Percentiles rank a stretch among this genome's conserved stretches.
Evolutionary conservation across 768 basidiomycete species (phyloP).

Genomic region (Podaxis mareebaensis): DNA sequence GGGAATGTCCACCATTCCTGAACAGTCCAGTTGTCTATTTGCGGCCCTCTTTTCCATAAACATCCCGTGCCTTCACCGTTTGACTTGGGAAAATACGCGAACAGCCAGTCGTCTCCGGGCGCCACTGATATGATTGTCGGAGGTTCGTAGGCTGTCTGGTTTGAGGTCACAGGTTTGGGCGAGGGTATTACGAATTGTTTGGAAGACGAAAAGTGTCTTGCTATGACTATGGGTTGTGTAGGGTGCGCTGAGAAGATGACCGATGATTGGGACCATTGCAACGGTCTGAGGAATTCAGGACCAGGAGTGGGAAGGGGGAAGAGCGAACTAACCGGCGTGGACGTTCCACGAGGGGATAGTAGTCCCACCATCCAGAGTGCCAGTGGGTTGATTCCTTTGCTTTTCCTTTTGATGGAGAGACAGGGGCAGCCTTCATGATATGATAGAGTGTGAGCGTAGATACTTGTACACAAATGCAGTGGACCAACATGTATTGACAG

Average conservation of each 20-base stretch:
- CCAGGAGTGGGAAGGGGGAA: conserved; percentile 1
- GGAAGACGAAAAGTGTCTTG: conserved; percentile 68
- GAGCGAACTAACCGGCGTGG: conserved; percentile 45
- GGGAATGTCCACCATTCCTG: conserved; percentile 57
- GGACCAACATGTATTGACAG: too few relatives aligned
- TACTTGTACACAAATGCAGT: too few relatives aligned
- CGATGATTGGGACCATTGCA: conserved; percentile 71
- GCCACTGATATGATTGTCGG: conserved; percentile 63
- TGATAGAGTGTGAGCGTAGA: neutral
- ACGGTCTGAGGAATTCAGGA: conserved; percentile 45
- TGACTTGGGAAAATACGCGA: conserved; percentile 71
- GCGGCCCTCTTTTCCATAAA: conserved; percentile 60
- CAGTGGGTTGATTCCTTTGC: conserved; percentile 51
- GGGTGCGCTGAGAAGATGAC: conserved; percentile 71
- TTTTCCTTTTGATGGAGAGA: conserved; percentile 56
- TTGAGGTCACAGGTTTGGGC: conserved; percentile 47
- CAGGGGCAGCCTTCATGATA: conserved; percentile 23
- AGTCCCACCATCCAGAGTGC: conserved; percentile 76
- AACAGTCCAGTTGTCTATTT: conserved; percentile 63
- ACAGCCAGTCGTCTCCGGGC: conserved; percentile 62
- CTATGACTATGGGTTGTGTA: conserved; percentile 57
- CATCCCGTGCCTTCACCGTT: conserved; percentile 61
- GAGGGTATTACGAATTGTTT: conserved; percentile 62
- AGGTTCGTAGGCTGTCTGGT: conserved; percentile 54
- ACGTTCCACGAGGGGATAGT: conserved; percentile 60